These are phyloP conservation scores for Epichloe hybrida DNA, from an alignment of 2,329 filamentous ascomycete genomes.

Conservation along the genomic window DNA sequence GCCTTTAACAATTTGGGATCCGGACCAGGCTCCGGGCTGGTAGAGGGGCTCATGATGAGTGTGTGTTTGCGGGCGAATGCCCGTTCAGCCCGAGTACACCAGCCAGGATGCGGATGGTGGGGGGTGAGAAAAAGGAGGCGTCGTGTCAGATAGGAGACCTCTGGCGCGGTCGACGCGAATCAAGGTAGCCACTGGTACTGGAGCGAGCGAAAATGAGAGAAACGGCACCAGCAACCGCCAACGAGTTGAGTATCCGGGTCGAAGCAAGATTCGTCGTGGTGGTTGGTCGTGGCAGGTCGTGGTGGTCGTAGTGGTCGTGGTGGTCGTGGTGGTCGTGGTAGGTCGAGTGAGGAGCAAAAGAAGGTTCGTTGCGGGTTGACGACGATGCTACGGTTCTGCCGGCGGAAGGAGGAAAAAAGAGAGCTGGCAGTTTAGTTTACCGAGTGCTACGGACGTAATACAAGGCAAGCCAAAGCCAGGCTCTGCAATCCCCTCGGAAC, in stretches of 20 bases:
- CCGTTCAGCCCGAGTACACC: slow-evolving; percentile 23
- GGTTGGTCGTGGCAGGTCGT: not conserved
- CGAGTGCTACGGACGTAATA: too few relatives aligned
- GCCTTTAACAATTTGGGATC: slow-evolving; percentile 10
- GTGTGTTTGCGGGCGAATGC: slow-evolving; percentile 23
- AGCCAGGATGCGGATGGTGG: slow-evolving; percentile 20
- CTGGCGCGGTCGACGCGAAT: slow-evolving; percentile 4
- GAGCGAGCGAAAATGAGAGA: not conserved
- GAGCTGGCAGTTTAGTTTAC: not conserved
- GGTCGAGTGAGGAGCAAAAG: not conserved
- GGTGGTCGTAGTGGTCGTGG: not conserved
- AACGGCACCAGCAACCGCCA: not conserved
- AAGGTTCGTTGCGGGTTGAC: not conserved
- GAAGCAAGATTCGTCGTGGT: not conserved
- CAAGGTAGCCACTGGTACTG: not conserved
- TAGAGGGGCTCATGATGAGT: slow-evolving; percentile 20
- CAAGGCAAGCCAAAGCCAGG: not conserved
- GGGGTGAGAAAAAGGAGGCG: not conserved
- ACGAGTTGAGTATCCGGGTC: not conserved
- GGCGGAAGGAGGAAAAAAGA: not conserved
- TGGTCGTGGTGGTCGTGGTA: not conserved
- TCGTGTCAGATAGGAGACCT: not conserved
- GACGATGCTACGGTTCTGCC: not conserved
- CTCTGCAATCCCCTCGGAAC: not conserved
- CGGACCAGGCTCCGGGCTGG: slow-evolving; percentile 15